phyloP scores from a whole-genome alignment of 2,329 filamentous ascomycete genomes.

The Microdochium paspali region DNA sequence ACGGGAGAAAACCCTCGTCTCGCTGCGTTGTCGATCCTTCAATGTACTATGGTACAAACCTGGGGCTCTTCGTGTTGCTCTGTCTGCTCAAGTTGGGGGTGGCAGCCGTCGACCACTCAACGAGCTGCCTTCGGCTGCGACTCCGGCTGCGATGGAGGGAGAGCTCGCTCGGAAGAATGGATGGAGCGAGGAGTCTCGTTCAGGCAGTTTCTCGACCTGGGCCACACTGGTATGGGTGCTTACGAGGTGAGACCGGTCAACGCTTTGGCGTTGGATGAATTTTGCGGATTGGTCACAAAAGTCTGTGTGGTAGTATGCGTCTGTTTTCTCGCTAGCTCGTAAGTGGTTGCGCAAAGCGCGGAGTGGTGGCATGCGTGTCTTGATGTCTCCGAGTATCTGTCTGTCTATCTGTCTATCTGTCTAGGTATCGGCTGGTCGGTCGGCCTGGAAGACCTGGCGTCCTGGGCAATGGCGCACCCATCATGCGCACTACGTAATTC shows the following conservation, averaged over 20 bases:
- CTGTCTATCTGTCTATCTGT: no score
- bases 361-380: not conserved
- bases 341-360: not conserved
- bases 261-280: not conserved
- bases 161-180: no score
- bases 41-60: no score
- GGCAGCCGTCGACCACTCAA: no score
- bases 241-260: constrained; percentile 1
- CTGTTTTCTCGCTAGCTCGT: not conserved
- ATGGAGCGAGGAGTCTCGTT: no score
- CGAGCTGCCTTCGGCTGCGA: no score
- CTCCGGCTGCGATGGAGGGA: no score
- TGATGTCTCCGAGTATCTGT: not conserved
- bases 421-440: not conserved
- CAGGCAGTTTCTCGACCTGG: not conserved
- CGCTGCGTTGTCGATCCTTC: no score
- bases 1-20: no score
- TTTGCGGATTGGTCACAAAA: not conserved
- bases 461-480: not conserved
- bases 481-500: not conserved
- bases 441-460: not conserved
- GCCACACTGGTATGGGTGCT: not conserved
- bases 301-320: not conserved
- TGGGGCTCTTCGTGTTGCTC: no score
- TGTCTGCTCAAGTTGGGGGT: no score